These are phyloP conservation scores for Extremus antarcticus DNA, from an alignment of 495 filamentous ascomycete genomes.

Conservation along the genomic window DNA sequence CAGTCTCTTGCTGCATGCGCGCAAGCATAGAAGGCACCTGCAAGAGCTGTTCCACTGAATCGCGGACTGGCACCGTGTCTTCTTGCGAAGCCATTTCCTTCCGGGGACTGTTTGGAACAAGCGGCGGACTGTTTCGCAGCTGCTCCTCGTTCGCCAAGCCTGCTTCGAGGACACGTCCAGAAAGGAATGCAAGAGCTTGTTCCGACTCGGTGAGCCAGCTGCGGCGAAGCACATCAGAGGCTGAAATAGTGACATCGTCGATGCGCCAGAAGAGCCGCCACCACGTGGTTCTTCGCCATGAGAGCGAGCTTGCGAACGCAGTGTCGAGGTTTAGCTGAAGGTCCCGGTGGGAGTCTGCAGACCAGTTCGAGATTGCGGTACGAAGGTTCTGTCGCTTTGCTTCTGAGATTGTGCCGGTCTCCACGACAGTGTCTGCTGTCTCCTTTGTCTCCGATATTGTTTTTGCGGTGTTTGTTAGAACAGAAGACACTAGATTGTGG, in stretches of 20 bases:
- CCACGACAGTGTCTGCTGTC: slow-evolving; percentile 28
- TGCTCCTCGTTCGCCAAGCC: slow-evolving; percentile 34
- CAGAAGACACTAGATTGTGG: slow-evolving; percentile 51
- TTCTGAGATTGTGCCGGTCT: slow-evolving; percentile 30
- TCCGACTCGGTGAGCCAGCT: slow-evolving; percentile 69
- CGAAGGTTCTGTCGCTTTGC: slow-evolving; percentile 42
- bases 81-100: background rate
- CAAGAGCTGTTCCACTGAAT: background rate
- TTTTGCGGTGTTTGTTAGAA: slow-evolving; percentile 48
- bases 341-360: slow-evolving; percentile 69
- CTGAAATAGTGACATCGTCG: slow-evolving; percentile 77
- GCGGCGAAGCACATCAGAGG: slow-evolving; percentile 60
- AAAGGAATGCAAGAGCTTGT: slow-evolving; percentile 61
- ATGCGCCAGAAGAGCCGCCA: slow-evolving; percentile 93
- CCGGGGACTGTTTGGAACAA: too few species aligned
- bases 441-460: slow-evolving; percentile 43
- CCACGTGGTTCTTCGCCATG: slow-evolving; percentile 74
- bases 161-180: slow-evolving; percentile 69
- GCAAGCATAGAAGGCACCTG: slow-evolving; percentile 5
- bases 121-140: slow-evolving; percentile 10
- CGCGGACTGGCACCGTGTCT: background rate
- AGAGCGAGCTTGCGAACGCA: slow-evolving; percentile 50
- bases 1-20: slow-evolving; percentile 14
- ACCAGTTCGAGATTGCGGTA: slow-evolving; percentile 54
- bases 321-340: slow-evolving; percentile 63